These are phyloP conservation scores for Ascochyta viciae-villosae DNA, from an alignment of 2,329 filamentous ascomycete genomes.

Conservation along the genomic window DNA sequence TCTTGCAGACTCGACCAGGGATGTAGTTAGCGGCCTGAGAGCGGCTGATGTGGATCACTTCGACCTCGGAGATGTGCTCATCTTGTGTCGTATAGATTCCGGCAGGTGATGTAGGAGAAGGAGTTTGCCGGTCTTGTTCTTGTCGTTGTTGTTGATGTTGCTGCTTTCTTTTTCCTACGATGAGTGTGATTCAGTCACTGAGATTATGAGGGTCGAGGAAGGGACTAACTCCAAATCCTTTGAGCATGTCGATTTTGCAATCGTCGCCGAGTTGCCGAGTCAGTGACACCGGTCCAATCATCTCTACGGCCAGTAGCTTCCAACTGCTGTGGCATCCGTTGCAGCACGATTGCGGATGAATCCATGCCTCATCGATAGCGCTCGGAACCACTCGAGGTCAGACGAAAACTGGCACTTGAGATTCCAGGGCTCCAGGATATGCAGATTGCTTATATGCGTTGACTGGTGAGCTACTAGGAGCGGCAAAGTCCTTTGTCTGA, in stretches of 20 bases:
- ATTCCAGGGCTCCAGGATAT: background rate
- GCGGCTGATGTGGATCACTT: background rate
- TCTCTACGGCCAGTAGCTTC: background rate
- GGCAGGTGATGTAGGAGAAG: background rate
- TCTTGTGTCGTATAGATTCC: no score
- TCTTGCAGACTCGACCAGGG: slow-evolving; percentile 1
- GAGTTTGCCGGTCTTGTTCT: background rate
- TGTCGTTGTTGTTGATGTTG: background rate
- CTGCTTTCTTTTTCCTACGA: background rate
- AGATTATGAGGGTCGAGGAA: background rate
- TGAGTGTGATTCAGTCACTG: background rate
- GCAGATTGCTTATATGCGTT: slow-evolving; percentile 1
- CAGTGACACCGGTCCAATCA: background rate
- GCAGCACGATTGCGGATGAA: background rate
- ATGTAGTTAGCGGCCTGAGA: background rate
- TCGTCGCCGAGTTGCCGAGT: background rate
- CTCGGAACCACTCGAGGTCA: no score
- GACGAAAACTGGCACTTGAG: no score
- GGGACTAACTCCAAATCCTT: background rate
- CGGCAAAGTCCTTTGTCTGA: background rate
- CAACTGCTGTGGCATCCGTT: background rate
- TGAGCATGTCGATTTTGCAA: slow-evolving; percentile 1
- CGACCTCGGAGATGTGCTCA: background rate
- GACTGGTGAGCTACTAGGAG: background rate
- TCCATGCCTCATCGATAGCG: background rate